Base-by-base conservation (phyloP, 106 monocot genomes). In the Phalaenopsis equestris region DNA sequence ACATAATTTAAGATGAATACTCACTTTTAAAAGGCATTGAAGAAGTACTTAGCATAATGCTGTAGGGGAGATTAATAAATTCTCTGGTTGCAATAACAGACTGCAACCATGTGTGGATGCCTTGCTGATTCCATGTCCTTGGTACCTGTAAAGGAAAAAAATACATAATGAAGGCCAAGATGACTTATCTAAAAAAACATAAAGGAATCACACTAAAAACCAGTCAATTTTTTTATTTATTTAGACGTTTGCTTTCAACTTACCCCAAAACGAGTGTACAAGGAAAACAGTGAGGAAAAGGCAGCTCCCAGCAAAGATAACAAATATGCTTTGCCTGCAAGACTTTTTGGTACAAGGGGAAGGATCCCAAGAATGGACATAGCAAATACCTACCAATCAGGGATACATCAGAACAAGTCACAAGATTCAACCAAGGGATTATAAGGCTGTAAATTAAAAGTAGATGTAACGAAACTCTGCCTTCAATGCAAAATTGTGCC, bases 241-340 rank as follows among this genome's bases (percentile, higher is more conserved):
- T 10, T 36, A 19, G 47, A 0, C 16, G 15, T 72, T 72, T 72
- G 14, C 14, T 17, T 41, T 72, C 14, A 72, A 36, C 2, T 84
- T 89, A 93, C 93, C 89, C 93, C 87, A 83, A 88, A 83, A 17
- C 85, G 72, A 77, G 81, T 82, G 84, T 91, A 96, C 24, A 93
- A 67, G 46, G 88, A 90, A 80, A 88, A 96, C 77, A 90, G 80
- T 61, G 91, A 88, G 3, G 86, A 91, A 70, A 91, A 87, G 55
- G 83, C 80, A n/a, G 87, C 90, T 49, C 91, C 96, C 45, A 96
- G 78, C 42, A 96, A 86, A 24, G 93, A 88, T 78, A 96, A 83
- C 49, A 82, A 78, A 77, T 85, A 88, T 15, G 87, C 89, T 81
- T 91, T 96, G 67, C 81, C 81, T 55, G 85, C 76, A 72, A 93